Conservation (phyloP, 164 flowering plant genomes). For the Protea cynaroides region DNA sequence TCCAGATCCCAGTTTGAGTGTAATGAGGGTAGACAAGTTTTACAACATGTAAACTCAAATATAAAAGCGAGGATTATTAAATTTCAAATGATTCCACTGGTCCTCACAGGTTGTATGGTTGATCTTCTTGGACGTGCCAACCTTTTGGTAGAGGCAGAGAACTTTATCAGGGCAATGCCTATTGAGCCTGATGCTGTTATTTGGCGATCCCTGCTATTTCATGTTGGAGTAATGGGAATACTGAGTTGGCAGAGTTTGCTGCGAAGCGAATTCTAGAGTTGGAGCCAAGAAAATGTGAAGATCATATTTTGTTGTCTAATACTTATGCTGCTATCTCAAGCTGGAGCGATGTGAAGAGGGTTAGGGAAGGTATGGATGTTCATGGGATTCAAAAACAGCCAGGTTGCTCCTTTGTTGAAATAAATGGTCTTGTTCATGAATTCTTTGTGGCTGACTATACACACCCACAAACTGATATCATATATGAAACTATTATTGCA, state of each 20-base stretch:
- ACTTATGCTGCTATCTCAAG: slow-evolving; percentile 24
- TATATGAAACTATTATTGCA: slow-evolving; percentile 12
- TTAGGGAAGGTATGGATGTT: slow-evolving; percentile 21
- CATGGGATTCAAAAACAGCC: slow-evolving; percentile 24
- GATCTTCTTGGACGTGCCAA: slow-evolving; percentile 40
- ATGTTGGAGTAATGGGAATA: slow-evolving; percentile 17
- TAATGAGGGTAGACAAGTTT: no score
- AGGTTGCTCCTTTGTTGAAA: slow-evolving; percentile 28
- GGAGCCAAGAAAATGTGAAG: slow-evolving; percentile 26
- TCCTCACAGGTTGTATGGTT: no score
- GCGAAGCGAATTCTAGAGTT: slow-evolving; percentile 20
- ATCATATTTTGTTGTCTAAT: slow-evolving; percentile 28
- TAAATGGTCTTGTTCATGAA: slow-evolving; percentile 29
- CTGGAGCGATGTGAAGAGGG: slow-evolving; percentile 31
- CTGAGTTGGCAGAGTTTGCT: slow-evolving; percentile 27
- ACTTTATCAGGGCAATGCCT: slow-evolving; percentile 22
- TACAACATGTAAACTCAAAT: no score
- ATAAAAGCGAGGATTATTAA: no score
- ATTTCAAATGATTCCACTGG: no score
- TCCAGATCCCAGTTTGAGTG: no score
- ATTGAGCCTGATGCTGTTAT: slow-evolving; percentile 33
- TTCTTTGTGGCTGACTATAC: slow-evolving; percentile 24
- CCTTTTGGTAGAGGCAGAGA: slow-evolving; percentile 22
- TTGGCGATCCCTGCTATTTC: slow-evolving; percentile 33
- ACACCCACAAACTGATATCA: slow-evolving; percentile 15